Conservation (phyloP, 805 yeast genomes). For the Yamadazyma paraphyllophila region DNA sequence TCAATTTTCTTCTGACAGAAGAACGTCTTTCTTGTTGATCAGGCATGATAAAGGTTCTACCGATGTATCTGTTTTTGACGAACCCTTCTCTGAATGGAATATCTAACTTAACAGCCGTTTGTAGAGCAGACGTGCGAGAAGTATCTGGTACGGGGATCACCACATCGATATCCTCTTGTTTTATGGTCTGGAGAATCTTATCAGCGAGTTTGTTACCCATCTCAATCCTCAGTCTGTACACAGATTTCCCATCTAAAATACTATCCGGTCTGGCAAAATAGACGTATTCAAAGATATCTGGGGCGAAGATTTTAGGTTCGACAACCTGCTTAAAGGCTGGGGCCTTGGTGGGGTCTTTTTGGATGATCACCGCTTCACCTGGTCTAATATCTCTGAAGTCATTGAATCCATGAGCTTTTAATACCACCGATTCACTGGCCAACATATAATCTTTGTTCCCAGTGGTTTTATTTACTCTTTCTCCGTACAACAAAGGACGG, state of each 20-base stretch:
- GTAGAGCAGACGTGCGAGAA: constrained; percentile 91
- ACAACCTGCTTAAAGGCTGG: constrained; percentile 90
- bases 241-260: constrained; percentile 94
- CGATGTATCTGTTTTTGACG: constrained; percentile 94
- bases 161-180: constrained; percentile 67
- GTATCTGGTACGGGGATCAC: constrained; percentile 99
- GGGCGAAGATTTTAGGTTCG: constrained; percentile 74
- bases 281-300: constrained; percentile 95
- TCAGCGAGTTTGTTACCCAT: constrained; percentile 92
- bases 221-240: constrained; percentile 84
- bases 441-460: constrained; percentile 87
- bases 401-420: constrained; percentile 85
- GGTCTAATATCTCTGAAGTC: constrained; percentile 82
- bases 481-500: constrained; percentile 86
- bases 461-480: constrained; percentile 58
- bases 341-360: constrained; percentile 50
- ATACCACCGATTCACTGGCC: constrained; percentile 92
- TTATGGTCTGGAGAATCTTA: constrained; percentile 49
- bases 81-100: constrained; percentile 95
- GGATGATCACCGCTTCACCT: constrained; percentile 95
- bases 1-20: constrained; percentile 88
- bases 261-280: constrained; percentile 98
- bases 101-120: constrained; percentile 78
- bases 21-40: constrained; percentile 92
- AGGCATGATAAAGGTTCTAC: constrained; percentile 98